Percentiles rank a stretch among this genome's conserved stretches.
Conservation (phyloP, 345 rosid species). For the Murraya paniculata region DNA sequence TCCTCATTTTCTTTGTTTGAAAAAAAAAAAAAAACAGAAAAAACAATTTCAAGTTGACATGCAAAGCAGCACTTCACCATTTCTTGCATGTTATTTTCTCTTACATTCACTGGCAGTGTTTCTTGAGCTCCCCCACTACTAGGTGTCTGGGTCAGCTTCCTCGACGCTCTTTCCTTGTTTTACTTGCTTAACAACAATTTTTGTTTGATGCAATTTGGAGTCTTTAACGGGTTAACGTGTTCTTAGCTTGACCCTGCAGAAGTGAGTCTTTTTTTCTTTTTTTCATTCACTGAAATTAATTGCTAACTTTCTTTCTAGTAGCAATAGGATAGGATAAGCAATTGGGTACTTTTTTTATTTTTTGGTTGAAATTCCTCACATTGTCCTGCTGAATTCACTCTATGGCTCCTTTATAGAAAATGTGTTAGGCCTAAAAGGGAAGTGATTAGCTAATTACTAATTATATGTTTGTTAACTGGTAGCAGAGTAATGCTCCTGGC, state of each 20-base stretch:
- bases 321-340: background rate
- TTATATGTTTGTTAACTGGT: background rate
- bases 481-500: background rate
- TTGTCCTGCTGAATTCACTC: background rate
- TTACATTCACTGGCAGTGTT: background rate
- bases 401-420: background rate
- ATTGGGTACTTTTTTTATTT: background rate
- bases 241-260: background rate
- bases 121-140: background rate
- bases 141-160: constrained; percentile 24
- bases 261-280: too few relatives aligned
- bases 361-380: background rate
- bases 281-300: background rate
- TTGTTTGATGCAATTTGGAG: background rate
- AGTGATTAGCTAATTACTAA: background rate
- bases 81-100: background rate
- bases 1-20: background rate
- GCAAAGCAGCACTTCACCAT: background rate
- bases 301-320: background rate
- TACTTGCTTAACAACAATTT: background rate
- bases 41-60: constrained; percentile 9
- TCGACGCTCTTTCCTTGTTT: background rate
- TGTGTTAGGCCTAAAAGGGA: background rate
- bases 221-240: background rate
- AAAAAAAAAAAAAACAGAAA: background rate